Conservation (phyloP, 768 basidiomycete genomes). For the Suillus brevipes region DNA sequence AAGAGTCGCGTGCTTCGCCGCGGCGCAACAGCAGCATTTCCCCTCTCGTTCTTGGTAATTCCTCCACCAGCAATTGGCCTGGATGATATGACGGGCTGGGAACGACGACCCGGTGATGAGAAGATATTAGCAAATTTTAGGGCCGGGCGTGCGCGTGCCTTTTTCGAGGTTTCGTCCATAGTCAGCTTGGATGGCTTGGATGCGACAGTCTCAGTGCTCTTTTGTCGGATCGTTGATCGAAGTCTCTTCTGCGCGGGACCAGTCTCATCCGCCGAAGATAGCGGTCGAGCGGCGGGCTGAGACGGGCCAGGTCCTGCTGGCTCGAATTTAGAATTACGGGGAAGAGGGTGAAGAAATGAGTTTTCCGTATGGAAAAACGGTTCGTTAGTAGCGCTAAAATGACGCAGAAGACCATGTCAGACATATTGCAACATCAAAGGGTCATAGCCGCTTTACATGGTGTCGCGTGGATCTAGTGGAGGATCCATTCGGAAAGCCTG, state of each 20-base stretch:
- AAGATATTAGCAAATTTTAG: slow-evolving; percentile 84
- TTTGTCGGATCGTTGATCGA: slow-evolving; percentile 61
- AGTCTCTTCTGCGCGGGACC: slow-evolving; percentile 77
- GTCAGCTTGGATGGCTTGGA: slow-evolving; percentile 60
- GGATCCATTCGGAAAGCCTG: slow-evolving; percentile 59
- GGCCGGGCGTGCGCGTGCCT: slow-evolving; percentile 90
- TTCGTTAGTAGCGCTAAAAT: slow-evolving; percentile 56
- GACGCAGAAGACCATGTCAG: slow-evolving; percentile 11
- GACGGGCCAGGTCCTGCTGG: slow-evolving; percentile 39
- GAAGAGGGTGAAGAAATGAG: slow-evolving; percentile 53
- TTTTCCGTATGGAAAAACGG: slow-evolving; percentile 54
- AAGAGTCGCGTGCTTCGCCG: slow-evolving; percentile 76
- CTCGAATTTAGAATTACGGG: slow-evolving; percentile 45
- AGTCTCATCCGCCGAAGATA: slow-evolving; percentile 81
- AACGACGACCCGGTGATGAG: slow-evolving; percentile 82
- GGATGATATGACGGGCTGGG: slow-evolving; percentile 70
- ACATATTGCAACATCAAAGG: not conserved
- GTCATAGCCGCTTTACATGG: slow-evolving; percentile 45
- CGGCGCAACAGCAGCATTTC: slow-evolving; percentile 46
- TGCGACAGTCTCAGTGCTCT: slow-evolving; percentile 49
- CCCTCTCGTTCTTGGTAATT: slow-evolving; percentile 51
- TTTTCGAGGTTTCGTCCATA: slow-evolving; percentile 76
- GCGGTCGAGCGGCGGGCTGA: slow-evolving; percentile 59
- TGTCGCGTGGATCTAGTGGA: slow-evolving; percentile 56
- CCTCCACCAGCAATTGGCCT: slow-evolving; percentile 45